A percentile compares a stretch with the other conserved stretches of the same genome.
These are phyloP conservation scores for Dactylis glomerata DNA, from an alignment of 176 grass and related monocot genomes.

Conservation along the genomic window DNA sequence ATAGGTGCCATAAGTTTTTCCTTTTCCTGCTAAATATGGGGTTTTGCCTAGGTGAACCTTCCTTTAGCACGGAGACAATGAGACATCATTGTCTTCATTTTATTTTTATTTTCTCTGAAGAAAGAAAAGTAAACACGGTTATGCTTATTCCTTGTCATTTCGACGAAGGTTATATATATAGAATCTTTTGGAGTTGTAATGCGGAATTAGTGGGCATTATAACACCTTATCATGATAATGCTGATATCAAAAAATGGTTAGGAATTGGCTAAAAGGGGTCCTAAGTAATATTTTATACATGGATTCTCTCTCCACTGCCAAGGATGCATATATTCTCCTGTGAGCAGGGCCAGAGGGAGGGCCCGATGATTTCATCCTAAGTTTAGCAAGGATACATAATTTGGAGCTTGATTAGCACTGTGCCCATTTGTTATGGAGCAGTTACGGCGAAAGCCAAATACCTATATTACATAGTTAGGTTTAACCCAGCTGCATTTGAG, in stretches of 20 bases:
- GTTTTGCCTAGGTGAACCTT: conserved; percentile 37
- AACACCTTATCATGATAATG: conserved; percentile 35
- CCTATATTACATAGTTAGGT: neutral
- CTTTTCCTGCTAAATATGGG: conserved; percentile 38
- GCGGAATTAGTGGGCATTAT: conserved; percentile 40
- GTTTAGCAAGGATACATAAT: neutral
- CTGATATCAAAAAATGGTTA: conserved; percentile 12
- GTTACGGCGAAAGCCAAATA: neutral
- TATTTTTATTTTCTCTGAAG: neutral
- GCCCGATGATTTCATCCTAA: neutral
- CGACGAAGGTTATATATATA: conserved; percentile 33
- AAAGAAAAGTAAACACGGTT: neutral
- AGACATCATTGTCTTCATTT: conserved; percentile 8
- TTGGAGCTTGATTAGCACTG: neutral
- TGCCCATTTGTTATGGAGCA: neutral
- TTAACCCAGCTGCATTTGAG: neutral
- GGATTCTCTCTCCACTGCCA: conserved; percentile 57
- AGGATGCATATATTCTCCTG: conserved; percentile 69
- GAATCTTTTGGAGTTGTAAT: conserved; percentile 25
- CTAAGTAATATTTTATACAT: conserved; percentile 31
- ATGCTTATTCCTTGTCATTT: conserved; percentile 43
- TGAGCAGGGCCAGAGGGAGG: neutral
- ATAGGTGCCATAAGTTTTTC: conserved; percentile 6
- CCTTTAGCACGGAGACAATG: conserved; percentile 17
- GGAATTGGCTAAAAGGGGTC: conserved; percentile 7